These are phyloP conservation scores for Penicillium simplicissimum DNA, from an alignment of 495 filamentous ascomycete species.

Conservation along the genomic window DNA sequence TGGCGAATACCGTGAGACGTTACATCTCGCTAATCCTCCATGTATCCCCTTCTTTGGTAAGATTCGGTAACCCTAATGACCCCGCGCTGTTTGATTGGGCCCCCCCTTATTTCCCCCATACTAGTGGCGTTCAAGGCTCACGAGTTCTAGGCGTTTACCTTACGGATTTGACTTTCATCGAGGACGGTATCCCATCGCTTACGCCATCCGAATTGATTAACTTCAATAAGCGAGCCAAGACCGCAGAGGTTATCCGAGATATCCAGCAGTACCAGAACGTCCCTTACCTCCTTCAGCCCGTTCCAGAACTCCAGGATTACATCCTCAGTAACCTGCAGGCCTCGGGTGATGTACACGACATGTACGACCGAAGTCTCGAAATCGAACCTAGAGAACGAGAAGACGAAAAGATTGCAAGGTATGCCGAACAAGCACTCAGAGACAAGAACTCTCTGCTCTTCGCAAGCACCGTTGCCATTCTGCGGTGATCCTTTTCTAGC, in stretches of 20 bases:
- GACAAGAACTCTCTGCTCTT: constrained; percentile 41
- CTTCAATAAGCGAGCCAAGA: constrained; percentile 96
- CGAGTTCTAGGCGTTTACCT: constrained; percentile 80
- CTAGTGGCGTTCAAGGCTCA: constrained; percentile 11
- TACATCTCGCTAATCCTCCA: constrained; percentile 90
- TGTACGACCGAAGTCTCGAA: constrained; percentile 93
- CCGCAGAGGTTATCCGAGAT: constrained; percentile 94
- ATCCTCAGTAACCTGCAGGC: constrained; percentile 92
- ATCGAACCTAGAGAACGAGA: constrained; percentile 94
- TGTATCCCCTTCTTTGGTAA: constrained; percentile 98
- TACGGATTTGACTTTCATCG: constrained; percentile 97
- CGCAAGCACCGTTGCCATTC: constrained; percentile 36
- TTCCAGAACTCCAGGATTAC: constrained; percentile 93
- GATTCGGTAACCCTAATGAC: constrained; percentile 21
- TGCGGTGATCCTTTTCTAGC: constrained; percentile 33
- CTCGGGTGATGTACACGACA: constrained; percentile 94
- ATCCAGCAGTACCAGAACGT: constrained; percentile 99
- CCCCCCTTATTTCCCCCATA: background rate
- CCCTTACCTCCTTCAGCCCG: constrained; percentile 84
- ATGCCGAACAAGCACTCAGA: constrained; percentile 42
- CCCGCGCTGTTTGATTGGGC: background rate
- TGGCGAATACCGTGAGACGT: constrained; percentile 88
- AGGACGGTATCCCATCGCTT: constrained; percentile 94
- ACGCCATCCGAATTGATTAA: constrained; percentile 97
- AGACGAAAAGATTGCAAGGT: constrained; percentile 91